phyloP scores from a whole-genome alignment of 2,329 filamentous ascomycete species.

The Ophiocordyceps australis region DNA sequence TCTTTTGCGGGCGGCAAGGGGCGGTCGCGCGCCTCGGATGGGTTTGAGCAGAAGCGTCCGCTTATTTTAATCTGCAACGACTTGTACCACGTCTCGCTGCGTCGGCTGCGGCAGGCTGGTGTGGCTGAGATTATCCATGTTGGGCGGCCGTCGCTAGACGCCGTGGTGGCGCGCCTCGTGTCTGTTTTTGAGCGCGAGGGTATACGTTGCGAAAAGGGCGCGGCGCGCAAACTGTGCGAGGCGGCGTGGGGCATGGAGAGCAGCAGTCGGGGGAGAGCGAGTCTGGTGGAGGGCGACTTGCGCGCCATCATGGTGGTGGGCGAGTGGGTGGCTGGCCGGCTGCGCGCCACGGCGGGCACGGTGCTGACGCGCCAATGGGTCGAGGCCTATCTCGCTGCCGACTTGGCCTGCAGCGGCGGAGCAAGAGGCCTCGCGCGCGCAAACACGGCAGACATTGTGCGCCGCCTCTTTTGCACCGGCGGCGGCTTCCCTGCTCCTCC shows the following conservation, averaged over 20 bases:
- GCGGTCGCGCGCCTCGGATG: too few species aligned
- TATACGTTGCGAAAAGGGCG: constrained; percentile 75
- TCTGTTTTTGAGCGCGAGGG: constrained; percentile 76
- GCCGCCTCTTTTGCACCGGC: constrained; percentile 62
- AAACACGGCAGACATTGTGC: constrained; percentile 55
- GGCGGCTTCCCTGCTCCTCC: constrained; percentile 54
- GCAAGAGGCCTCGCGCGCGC: constrained; percentile 56
- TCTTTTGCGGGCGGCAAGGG: too few species aligned
- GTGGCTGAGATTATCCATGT: constrained; percentile 85
- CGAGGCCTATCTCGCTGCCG: constrained; percentile 49
- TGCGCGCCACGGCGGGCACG: constrained; percentile 27
- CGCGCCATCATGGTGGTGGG: constrained; percentile 72
- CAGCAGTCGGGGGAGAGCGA: constrained; percentile 50
- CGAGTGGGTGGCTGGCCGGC: constrained; percentile 66
- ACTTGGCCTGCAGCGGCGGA: constrained; percentile 51
- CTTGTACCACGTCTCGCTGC: constrained; percentile 77
- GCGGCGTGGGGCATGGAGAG: constrained; percentile 64
- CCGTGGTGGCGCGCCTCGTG: constrained; percentile 67
- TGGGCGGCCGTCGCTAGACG: constrained; percentile 72
- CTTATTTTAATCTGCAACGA: constrained; percentile 95
- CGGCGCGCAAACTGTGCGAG: constrained; percentile 69
- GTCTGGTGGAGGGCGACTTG: constrained; percentile 53
- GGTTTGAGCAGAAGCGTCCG: constrained; percentile 68
- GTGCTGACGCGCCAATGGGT: constrained; percentile 60
- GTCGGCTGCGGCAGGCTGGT: constrained; percentile 67